Evolutionary conservation across 1,284 basidiomycete genomes (phyloP), one percentile per base, ranked within the genome.

Genomic region (Golubevia pallescens): DNA sequence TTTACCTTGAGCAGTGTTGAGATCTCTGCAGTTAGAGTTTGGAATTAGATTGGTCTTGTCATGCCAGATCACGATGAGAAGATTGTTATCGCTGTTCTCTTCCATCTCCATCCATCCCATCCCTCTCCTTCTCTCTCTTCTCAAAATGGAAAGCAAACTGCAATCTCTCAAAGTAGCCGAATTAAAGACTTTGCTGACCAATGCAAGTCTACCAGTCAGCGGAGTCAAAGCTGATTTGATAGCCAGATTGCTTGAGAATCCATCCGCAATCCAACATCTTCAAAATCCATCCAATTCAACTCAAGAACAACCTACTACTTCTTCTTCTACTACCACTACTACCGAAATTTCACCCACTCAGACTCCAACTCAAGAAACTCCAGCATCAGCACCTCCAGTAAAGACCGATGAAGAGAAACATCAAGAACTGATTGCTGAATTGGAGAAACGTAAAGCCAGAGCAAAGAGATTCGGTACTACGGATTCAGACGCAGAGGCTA

Each of bases 191-290:
- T 57, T 84, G 34, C 62, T 84, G 42, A 71, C 67, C 14, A 61
- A 61, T 8, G 76, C 77, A 2, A 62, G 62, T 10, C 63, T 84
- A 57, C 65, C 75, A 4, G 59, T 69, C 2, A 73, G 73, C 20
- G 81, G 81, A 3, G 76, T 75, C 70, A 84, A 84, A 68, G 68
- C 76, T 16, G 80, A 84, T 56, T 61, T 84, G 57, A 71, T 84
- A 38, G 66, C 69, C 70, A 66, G 81, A 14, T 65, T 82, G 65
- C 66, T 84, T 32, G 78, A 80, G 62, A 75, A 82, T 57, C 78
- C 78, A 0, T n/a, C 55, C 16, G 80, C 80, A 16, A 76, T 70
- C 1, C 60, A 68, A 2, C 65, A 67, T 3, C 60, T 78, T 4
- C n/a, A n/a, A n/a, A 62, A 60, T 2, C 57, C 57, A 13, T 55